These are phyloP conservation scores for Acer campestre DNA, from an alignment of 345 rosid genomes.

Conservation along the genomic window DNA sequence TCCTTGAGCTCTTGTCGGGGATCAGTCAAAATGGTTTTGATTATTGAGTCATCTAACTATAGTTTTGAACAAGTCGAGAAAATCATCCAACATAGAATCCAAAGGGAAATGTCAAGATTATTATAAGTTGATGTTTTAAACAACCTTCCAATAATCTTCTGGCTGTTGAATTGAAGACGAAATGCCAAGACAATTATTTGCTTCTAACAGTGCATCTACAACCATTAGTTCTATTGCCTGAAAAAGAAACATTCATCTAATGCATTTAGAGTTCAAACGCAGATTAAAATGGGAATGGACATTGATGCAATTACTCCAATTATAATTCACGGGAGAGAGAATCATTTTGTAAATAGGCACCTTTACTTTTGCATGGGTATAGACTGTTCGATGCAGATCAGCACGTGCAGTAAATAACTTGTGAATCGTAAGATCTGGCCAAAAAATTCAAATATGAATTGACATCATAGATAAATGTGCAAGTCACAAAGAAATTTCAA, in stretches of 20 bases:
- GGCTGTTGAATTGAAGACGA: slow-evolving; percentile 55
- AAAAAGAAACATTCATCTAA: slow-evolving; percentile 6
- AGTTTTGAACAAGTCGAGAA: slow-evolving; percentile 11
- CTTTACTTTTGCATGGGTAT: slow-evolving; percentile 78
- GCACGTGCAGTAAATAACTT: slow-evolving; percentile 75
- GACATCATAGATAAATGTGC: neutral
- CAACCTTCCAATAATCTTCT: slow-evolving; percentile 67
- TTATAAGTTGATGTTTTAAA: slow-evolving; percentile 5
- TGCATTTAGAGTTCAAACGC: slow-evolving; percentile 1
- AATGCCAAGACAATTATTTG: slow-evolving; percentile 52
- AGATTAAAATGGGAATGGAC: neutral
- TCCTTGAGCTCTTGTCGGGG: slow-evolving; percentile 44
- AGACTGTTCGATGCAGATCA: slow-evolving; percentile 70
- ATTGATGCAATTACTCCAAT: neutral
- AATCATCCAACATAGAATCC: neutral
- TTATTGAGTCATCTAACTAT: slow-evolving; percentile 67
- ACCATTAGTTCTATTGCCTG: slow-evolving; percentile 77
- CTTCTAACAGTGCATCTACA: slow-evolving; percentile 62
- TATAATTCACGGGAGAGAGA: slow-evolving; percentile 12
- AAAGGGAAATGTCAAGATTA: slow-evolving; percentile 1
- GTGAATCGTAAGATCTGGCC: slow-evolving; percentile 58
- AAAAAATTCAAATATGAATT: slow-evolving; percentile 16
- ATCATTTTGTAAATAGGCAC: slow-evolving; percentile 28
- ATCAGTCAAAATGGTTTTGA: slow-evolving; percentile 54
- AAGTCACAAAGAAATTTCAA: neutral